Evolutionary conservation across 139 green algal genomes (phyloP), one percentile per base, ranked within the genome.

Genomic region (Choricystis sp.): DNA sequence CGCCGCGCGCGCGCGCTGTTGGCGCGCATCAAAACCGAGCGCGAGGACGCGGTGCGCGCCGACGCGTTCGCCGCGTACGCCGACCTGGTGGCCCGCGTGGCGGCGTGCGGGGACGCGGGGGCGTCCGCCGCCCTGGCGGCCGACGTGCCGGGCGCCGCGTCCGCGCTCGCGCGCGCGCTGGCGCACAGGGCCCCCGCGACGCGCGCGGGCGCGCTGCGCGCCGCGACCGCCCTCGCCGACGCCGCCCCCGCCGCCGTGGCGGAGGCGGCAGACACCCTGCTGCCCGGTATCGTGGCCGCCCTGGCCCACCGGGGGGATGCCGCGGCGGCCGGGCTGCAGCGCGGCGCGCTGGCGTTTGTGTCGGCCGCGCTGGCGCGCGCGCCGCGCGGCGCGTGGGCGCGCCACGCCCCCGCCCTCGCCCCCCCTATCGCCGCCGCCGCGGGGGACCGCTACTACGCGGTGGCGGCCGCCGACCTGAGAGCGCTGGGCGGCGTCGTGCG

Each of bases 41-140:
- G 91, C 1, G 91, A 98, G 73, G 90, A 96, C 65, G 94, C 77
- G 48, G 90, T 97, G 25, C 91, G 89, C 72, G 63, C 59, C 3
- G 86, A 94, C 60, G 76, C 90, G 23, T 90, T 90, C 59, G 74
- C 64, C 9, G 79, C 83, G 19, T 86, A 86, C 61, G 69, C 79
- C 19, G 79, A 85, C 55, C 69, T 97, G 62, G 64, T 96, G 30
- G 65, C 64, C 19, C 75, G 81, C 66, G 72, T 85, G 56, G 73
- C 67, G 40, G 66, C 29, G 2, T 49, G 25, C 29, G 49, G 31
- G 5, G 27, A 26, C 20, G 69, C 25, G 22, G 30, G 23, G 19
- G 30, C n/a, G 21, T 21, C 60, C 60, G 31, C 48, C 31, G 63
- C 31, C 30, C 31, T 57, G 20, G 63, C 31, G 57, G 31, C 63